phyloP scores from a whole-genome alignment of 129 eudicot species.

The Glebionis coronaria region DNA sequence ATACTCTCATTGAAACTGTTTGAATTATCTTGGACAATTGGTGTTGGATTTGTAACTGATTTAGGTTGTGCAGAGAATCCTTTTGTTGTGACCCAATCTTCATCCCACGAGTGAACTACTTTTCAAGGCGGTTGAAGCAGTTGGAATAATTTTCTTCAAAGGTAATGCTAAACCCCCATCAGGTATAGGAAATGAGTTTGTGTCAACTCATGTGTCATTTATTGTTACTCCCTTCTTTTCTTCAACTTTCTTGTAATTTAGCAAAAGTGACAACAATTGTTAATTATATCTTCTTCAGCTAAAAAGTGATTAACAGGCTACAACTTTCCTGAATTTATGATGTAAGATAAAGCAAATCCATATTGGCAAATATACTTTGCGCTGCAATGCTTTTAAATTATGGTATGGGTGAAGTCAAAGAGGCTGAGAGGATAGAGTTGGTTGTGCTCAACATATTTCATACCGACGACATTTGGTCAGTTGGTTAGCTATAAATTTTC shows the following conservation, averaged over 20 bases:
- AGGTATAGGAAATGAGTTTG: conserved; percentile 36
- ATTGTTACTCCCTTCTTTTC: conserved; percentile 86
- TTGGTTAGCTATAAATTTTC: too few relatives aligned
- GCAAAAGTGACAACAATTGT: too few relatives aligned
- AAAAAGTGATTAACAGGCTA: too few relatives aligned
- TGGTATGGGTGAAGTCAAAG: conserved; percentile 75
- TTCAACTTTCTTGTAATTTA: conserved; percentile 68
- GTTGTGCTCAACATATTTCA: conserved; percentile 77
- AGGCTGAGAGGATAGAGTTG: conserved; percentile 71
- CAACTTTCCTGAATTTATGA: too few relatives aligned
- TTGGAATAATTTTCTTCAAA: conserved; percentile 37
- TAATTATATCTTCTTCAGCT: too few relatives aligned
- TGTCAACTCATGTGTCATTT: conserved; percentile 59
- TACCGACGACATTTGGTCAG: conserved; percentile 71
- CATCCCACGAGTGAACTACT: conserved; percentile 73
- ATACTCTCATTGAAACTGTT: too few relatives aligned
- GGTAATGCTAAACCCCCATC: conserved; percentile 32
- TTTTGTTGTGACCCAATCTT: conserved; percentile 72
- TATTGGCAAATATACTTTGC: conserved; percentile 77
- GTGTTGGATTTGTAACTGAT: conserved; percentile 30
- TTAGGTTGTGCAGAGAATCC: conserved; percentile 36
- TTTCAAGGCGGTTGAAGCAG: conserved; percentile 39
- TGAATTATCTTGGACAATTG: conserved; percentile 34
- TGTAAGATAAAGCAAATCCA: conserved; percentile 92
- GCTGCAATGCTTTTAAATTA: conserved; percentile 91